These are phyloP conservation scores for Pseudogymnoascus sp. DNA, from an alignment of 2,329 filamentous ascomycete genomes.

Conservation along the genomic window DNA sequence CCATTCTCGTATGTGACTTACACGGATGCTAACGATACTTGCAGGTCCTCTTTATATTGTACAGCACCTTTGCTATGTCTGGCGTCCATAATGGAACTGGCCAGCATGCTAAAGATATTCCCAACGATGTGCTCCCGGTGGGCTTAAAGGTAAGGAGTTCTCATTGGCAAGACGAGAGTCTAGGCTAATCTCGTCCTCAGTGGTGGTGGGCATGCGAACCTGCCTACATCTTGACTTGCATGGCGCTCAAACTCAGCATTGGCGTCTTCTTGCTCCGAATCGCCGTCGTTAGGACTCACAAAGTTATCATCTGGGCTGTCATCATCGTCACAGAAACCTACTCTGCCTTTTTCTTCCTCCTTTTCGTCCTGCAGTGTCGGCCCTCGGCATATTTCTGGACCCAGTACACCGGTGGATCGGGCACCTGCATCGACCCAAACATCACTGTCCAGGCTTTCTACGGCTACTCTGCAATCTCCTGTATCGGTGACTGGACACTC, in stretches of 20 bases:
- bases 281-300: conserved; percentile 29
- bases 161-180: background rate
- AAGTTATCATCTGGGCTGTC: conserved; percentile 31
- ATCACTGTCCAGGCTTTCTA: conserved; percentile 38
- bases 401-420: conserved; percentile 30
- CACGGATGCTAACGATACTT: background rate
- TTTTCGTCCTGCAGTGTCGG: conserved; percentile 43
- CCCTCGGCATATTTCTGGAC: conserved; percentile 45
- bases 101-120: conserved; percentile 20
- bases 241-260: conserved; percentile 36
- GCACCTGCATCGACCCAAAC: conserved; percentile 35
- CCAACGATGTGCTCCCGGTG: conserved; percentile 19
- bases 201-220: conserved; percentile 25
- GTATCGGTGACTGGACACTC: conserved; percentile 41
- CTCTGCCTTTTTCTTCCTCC: conserved; percentile 36
- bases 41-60: conserved; percentile 14
- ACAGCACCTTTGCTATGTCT: conserved; percentile 20
- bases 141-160: conserved; percentile 22
- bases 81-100: conserved; percentile 25
- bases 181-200: conserved; percentile 10
- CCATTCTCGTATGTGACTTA: background rate
- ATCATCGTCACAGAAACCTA: conserved; percentile 31
- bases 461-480: conserved; percentile 39
- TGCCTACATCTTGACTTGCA: conserved; percentile 35
- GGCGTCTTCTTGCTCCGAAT: conserved; percentile 37